Conservation (phyloP, 169 alveolate genomes). For the Cryptosporidium sp. region DNA sequence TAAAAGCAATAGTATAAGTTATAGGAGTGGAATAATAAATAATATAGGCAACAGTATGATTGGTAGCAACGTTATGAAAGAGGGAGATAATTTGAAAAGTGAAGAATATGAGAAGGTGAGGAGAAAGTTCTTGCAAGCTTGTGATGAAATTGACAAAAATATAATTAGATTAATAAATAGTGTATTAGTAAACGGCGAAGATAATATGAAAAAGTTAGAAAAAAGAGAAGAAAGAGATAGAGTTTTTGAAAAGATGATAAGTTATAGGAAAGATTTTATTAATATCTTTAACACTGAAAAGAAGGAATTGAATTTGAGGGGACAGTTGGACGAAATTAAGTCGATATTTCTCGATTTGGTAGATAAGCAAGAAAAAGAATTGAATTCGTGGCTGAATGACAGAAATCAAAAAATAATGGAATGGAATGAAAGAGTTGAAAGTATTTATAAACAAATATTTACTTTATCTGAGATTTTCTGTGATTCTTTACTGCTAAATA, state of each 20-base stretch:
- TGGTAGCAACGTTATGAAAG: background rate
- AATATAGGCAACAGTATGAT: background rate
- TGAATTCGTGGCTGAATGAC: background rate
- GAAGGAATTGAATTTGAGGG: background rate
- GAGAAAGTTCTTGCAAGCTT: background rate
- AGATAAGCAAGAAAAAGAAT: constrained; percentile 46
- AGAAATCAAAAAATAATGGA: background rate
- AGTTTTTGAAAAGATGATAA: background rate
- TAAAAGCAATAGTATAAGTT: background rate
- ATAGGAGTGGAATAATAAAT: background rate
- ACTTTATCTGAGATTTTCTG: constrained; percentile 23
- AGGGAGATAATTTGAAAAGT: background rate
- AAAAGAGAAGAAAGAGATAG: constrained; percentile 1
- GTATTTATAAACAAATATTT: constrained; percentile 16
- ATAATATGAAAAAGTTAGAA: background rate
- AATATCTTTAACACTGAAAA: background rate
- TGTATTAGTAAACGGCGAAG: background rate
- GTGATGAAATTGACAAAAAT: constrained; percentile 5
- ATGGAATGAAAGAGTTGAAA: background rate
- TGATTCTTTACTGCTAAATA: constrained; percentile 13
- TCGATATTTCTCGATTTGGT: constrained; percentile 8
- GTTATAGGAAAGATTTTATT: background rate
- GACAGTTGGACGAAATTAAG: background rate
- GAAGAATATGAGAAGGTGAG: background rate
- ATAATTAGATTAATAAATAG: constrained; percentile 4